Evolutionary conservation across 352 stramenopile genomes (phyloP), one percentile per base, ranked within the genome.

Genomic region (Peronospora farinosa): DNA sequence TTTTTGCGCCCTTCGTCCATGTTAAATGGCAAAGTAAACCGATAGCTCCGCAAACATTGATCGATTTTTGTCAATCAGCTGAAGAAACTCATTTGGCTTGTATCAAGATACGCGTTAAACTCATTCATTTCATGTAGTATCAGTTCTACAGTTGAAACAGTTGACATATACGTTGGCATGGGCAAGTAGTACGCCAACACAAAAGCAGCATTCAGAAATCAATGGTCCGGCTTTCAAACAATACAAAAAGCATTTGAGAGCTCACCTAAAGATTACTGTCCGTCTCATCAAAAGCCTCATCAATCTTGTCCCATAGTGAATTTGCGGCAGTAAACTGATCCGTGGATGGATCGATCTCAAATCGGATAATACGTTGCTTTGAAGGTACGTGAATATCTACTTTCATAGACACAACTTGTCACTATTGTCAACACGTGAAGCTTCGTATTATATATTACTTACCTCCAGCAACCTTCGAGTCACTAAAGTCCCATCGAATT

Each of bases 401-500:
- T 11, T 17, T n/a, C 31, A 47, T 3, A 21, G 7, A 36, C 12
- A 23, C 19, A 33, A 5, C 8, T 31, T 44, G 27, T 46, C 23
- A 36, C 7, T 15, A 46, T 46, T 23, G 17, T 46, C 13, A 23
- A n/a, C 21, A 35, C 8, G 23, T 8, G 13, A 36, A 13, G 10
- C 5, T 2, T 15, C 25, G n/a, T 21, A n/a, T 7, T 1, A 21
- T n/a, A n/a, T 36, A 4, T 13, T 17, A 23, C 16, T 19, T 47
- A 84, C 71, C 63, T 10, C 76, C 79, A 39, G 56, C 71, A 52
- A 88, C 69, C 8, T 70, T 60, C 8, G 54, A 25, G 12, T 57
- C 64, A n/a, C 57, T 75, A 36, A 88, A 85, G 37, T 87, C 72
- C 77, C 77, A 91, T 54, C 83, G 84, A 68, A 91, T 91, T 31